Evolutionary conservation across 352 stramenopile species (phyloP), one percentile per base, ranked within the genome.

Genomic region (Phytophthora aleatoria): DNA sequence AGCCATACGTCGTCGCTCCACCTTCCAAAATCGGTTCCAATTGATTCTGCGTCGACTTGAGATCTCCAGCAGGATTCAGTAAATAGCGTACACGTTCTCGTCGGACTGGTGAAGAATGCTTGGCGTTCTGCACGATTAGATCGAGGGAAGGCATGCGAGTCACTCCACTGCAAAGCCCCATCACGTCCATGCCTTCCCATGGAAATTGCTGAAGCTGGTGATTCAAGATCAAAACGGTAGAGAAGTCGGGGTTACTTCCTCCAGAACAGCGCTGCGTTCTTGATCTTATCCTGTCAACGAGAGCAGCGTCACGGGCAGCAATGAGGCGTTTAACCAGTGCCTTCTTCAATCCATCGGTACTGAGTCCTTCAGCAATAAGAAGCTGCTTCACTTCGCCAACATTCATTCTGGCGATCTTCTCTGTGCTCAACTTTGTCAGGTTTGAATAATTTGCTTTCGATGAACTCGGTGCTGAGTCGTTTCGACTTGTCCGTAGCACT

Each of bases 81-180:
- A 94, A 15, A 50, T 81, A 96, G 2, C 79, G 70, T 8, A 92
- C 76, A 1, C 61, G 57, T 5, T 77, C 47, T 41, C 75, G 62
- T 60, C 61, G 53, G 31, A 87, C 47, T 9, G 36, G 24, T 26
- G 43, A 56, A 35, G 30, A 39, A 12, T 33, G 36, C 3, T 56
- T 57, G 9, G 67, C 44, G 45, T 86, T 86, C 43, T 75, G 56
- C 38, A 90, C 11, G 28, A 87, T 66, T 30, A 91, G 33, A 45
- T 91, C 80, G 27, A 92, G 65, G 1, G 83, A 94, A 11, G 85
- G 85, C 81, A 96, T 92, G 12, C 87, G 79, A 24, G 81, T 90
- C 2, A 95, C 80, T 10, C 72, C 66, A 5, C 60, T 53, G 15
- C 64, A 76, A 28, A 56, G 47, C 3, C 42, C 31, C 41, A 95